Evolutionary conservation across 306 rosid genomes (phyloP), one percentile per base, ranked within the genome.

Genomic region (Castanospermum australe): DNA sequence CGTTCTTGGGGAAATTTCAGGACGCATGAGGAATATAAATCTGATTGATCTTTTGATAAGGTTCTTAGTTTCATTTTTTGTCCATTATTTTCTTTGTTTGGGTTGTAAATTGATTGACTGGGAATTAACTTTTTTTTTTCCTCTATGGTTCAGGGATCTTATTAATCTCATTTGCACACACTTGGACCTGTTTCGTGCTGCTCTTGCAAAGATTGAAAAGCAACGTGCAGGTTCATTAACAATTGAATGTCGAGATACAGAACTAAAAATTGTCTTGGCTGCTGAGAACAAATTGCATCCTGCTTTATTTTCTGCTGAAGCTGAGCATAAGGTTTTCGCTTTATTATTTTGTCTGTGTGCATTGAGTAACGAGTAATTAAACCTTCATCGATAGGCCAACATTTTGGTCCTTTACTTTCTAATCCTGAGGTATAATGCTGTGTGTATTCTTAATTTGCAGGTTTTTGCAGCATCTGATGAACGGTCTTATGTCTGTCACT

Each of bases 261-360:
- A 90, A 82, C 83, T 93, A 64, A 93, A 86, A 82, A 68, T 82
- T 59, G 76, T 86, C 82, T 75, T 96, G 90, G 92, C 89, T 78
- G 68, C 91, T 38, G 99, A 93, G 83, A 83, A 93, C 84, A 93
- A 90, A 79, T 81, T 96, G 90, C 99, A 96, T 81, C 99, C 99
- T 84, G 99, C 98, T 85, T 75, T 96, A 76, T 91, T 93, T 92
- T 96, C 99, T 79, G 85, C 94, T 75, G 99, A 96, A 86, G 94
- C 99, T 59, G 98, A 96, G 85, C 99, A 93, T 76, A 96, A 96
- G 99, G 99, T 75, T 33, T 65, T 63, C 57, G 61, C 7, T 71
- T 83, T 73, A 56, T 67, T 81, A 56, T 75, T 72, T 72, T 60
- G 51, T 64, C 48, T 55, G 67, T 68, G 21, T 80, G 68, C 25